Conservation (phyloP, 2,329 filamentous ascomycete species). For the Arthroderma sp. region DNA sequence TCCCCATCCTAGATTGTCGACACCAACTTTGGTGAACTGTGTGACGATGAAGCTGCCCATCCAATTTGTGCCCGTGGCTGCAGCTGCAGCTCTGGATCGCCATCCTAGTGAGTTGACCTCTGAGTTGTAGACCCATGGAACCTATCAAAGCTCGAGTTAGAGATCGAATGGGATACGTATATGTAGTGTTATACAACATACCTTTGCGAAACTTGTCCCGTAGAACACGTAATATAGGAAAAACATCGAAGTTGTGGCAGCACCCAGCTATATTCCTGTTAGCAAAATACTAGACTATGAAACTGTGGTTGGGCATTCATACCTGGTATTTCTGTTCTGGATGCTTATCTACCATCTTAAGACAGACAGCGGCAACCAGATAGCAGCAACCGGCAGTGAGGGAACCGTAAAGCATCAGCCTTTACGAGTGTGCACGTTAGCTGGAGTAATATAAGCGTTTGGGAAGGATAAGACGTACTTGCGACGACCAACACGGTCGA, state of each 20-base stretch:
- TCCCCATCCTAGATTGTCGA: slow-evolving; percentile 18
- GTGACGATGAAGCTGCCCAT: slow-evolving; percentile 16
- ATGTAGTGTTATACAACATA: not conserved
- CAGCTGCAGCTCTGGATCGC: slow-evolving; percentile 11
- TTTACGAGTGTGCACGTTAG: not conserved
- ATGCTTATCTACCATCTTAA: slow-evolving; percentile 7
- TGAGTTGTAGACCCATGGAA: slow-evolving; percentile 13
- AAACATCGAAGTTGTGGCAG: slow-evolving; percentile 6
- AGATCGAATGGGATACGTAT: no score
- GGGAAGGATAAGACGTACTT: slow-evolving; percentile 6
- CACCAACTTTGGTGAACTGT: slow-evolving; percentile 14
- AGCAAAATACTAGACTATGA: not conserved
- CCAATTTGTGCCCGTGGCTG: slow-evolving; percentile 17
- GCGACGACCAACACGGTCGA: slow-evolving; percentile 11
- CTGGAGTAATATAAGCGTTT: not conserved
- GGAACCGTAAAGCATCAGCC: slow-evolving; percentile 11
- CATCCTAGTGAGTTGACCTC: slow-evolving; percentile 12
- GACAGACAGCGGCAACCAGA: slow-evolving; percentile 7
- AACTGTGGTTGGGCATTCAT: not conserved
- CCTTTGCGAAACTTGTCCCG: slow-evolving; percentile 8
- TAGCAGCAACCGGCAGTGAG: slow-evolving; percentile 10
- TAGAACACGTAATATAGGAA: slow-evolving; percentile 13
- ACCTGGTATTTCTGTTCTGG: slow-evolving; percentile 7
- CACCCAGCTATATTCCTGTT: slow-evolving; percentile 3
- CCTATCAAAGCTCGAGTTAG: no score